A percentile compares a stretch with the other conserved stretches of the same genome.
Conservation (phyloP, 345 rosid species). For the Boechera retrofracta region DNA sequence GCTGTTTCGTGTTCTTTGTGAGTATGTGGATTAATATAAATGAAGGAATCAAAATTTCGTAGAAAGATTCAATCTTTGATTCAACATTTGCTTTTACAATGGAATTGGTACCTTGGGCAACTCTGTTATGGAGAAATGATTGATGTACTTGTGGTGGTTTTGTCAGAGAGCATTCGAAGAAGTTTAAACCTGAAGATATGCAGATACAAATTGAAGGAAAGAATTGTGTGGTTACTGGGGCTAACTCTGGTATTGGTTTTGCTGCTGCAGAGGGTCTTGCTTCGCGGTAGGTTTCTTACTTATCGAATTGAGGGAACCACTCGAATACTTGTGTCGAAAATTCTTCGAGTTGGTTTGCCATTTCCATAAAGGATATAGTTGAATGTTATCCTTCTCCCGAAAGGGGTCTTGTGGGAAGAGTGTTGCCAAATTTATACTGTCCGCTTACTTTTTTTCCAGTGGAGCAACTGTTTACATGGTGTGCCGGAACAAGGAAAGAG, state of each 20-base stretch:
- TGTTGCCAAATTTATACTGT: background rate
- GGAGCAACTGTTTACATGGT: constrained; percentile 90
- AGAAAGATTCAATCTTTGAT: background rate
- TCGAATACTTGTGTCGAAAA: background rate
- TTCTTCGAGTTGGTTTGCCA: background rate
- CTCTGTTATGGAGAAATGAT: background rate
- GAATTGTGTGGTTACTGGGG: constrained; percentile 93
- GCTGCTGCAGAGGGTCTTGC: constrained; percentile 94
- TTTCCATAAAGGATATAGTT: constrained; percentile 9
- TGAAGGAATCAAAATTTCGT: background rate
- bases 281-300: constrained; percentile 58
- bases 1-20: background rate
- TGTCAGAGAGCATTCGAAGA: constrained; percentile 72
- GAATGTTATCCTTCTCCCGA: background rate
- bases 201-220: constrained; percentile 63
- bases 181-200: constrained; percentile 73
- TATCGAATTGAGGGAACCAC: background rate
- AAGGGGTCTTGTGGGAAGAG: background rate
- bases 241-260: constrained; percentile 90
- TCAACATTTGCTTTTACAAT: background rate
- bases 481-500: constrained; percentile 84
- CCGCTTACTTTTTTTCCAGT: constrained; percentile 42
- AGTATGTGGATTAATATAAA: background rate
- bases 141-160: background rate
- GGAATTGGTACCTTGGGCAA: background rate